phyloP scores from a whole-genome alignment of 2,329 filamentous ascomycete genomes.

The Zymoseptoria pseudotritici region DNA sequence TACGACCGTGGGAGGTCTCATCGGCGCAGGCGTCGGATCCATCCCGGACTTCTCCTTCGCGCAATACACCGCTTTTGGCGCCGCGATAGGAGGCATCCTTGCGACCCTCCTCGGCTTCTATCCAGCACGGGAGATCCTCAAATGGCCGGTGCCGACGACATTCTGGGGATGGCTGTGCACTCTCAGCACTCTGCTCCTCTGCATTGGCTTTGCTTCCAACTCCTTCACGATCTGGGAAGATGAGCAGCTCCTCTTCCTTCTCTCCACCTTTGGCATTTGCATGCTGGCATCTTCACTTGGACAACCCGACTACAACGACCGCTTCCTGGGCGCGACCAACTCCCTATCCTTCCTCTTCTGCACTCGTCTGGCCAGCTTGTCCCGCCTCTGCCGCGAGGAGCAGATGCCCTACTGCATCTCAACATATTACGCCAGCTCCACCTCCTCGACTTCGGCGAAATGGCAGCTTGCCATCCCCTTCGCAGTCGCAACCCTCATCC shows the following conservation, averaged over 20 bases:
- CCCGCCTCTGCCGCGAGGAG: constrained; percentile 89
- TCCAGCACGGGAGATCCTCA: constrained; percentile 36
- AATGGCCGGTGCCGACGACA: constrained; percentile 57
- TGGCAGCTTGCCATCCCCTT: constrained; percentile 85
- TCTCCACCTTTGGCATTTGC: constrained; percentile 77
- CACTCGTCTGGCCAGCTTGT: constrained; percentile 73
- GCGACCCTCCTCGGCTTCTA: constrained; percentile 37
- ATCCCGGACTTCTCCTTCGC: constrained; percentile 33
- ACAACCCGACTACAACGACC: constrained; percentile 58
- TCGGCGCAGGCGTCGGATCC: constrained; percentile 23
- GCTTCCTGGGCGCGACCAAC: constrained; percentile 73
- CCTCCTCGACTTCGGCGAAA: constrained; percentile 82
- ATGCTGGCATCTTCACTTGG: constrained; percentile 68
- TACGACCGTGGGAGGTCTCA: constrained; percentile 33
- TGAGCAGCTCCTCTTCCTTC: constrained; percentile 83
- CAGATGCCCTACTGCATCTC: constrained; percentile 96
- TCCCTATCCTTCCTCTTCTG: constrained; percentile 75
- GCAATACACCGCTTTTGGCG: constrained; percentile 36
- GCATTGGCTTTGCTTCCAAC: constrained; percentile 91
- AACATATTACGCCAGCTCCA: constrained; percentile 88
- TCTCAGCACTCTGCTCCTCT: constrained; percentile 75
- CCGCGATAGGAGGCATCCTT: constrained; percentile 33
- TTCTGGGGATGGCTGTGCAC: constrained; percentile 85
- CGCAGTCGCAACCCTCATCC: constrained; percentile 62
- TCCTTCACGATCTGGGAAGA: constrained; percentile 99